Percentiles rank a stretch among this genome's conserved stretches.
phyloP scores from a whole-genome alignment of 441 rosid species.

The Eutrema salsugineum region DNA sequence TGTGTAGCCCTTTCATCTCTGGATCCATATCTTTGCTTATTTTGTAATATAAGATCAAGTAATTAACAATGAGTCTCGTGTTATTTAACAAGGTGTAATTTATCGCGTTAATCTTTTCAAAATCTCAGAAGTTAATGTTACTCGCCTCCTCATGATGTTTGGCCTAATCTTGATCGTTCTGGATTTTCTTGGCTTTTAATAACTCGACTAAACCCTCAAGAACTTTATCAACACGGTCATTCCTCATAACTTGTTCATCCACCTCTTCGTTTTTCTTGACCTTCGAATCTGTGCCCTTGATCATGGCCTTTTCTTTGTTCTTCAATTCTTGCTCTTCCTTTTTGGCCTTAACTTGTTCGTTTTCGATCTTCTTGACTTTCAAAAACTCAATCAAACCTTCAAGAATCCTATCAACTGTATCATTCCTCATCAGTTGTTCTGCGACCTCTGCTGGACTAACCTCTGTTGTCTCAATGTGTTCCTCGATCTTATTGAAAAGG shows the following conservation, averaged over 20 bases:
- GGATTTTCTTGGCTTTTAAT: slow-evolving; percentile 27
- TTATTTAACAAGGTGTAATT: neutral
- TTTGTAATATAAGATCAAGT: no score
- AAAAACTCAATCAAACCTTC: slow-evolving; percentile 34
- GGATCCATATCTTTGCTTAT: no score
- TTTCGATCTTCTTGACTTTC: slow-evolving; percentile 25
- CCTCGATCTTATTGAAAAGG: slow-evolving; percentile 33
- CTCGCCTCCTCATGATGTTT: slow-evolving; percentile 1
- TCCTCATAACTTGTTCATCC: slow-evolving; percentile 41
- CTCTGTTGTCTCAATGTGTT: slow-evolving; percentile 20
- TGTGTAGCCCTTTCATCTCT: no score
- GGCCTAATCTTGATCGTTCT: slow-evolving; percentile 19
- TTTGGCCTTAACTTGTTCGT: slow-evolving; percentile 17
- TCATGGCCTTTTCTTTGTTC: neutral
- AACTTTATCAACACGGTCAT: slow-evolving; percentile 30
- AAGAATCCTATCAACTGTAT: slow-evolving; percentile 30
- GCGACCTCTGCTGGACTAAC: slow-evolving; percentile 61
- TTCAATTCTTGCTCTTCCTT: neutral
- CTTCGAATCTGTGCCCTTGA: neutral
- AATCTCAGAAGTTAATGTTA: neutral
- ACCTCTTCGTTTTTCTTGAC: slow-evolving; percentile 28
- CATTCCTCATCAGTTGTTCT: slow-evolving; percentile 46
- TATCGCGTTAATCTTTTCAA: neutral
- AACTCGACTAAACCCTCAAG: slow-evolving; percentile 35
- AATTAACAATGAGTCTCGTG: no score